Evolutionary conservation across 129 eudicot genomes (phyloP).

Genomic region (Tagetes erecta): DNA sequence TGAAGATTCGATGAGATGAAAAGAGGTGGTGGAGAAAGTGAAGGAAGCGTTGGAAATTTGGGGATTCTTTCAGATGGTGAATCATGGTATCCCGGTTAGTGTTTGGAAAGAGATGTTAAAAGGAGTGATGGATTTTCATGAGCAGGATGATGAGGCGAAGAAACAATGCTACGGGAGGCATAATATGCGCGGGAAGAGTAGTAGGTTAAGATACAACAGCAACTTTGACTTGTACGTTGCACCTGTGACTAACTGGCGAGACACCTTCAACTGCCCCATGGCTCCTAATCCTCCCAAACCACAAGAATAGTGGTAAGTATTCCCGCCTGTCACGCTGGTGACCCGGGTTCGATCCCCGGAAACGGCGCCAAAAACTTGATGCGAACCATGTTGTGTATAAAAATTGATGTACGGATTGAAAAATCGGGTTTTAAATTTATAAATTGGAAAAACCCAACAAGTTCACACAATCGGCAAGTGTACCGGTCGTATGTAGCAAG

Average conservation of each 20-base stretch:
- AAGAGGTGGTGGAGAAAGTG: too few species aligned
- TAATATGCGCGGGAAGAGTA: not conserved
- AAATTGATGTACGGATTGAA: too few species aligned
- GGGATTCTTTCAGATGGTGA: too few species aligned
- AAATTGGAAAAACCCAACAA: too few species aligned
- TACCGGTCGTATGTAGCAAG: too few species aligned
- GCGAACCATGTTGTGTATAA: too few species aligned
- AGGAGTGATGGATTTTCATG: slow-evolving; percentile 27
- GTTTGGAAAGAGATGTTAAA: slow-evolving; percentile 28
- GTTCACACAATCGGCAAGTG: too few species aligned
- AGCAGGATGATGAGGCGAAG: slow-evolving; percentile 27
- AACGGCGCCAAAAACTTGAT: slow-evolving; percentile 39
- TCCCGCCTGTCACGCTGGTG: slow-evolving; percentile 97
- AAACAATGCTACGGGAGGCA: slow-evolving; percentile 44
- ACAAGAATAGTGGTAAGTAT: slow-evolving; percentile 69
- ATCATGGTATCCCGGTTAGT: too few species aligned
- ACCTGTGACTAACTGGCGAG: slow-evolving; percentile 24
- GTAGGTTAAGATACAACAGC: slow-evolving; percentile 36
- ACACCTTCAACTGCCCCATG: slow-evolving; percentile 16
- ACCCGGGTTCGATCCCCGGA: slow-evolving; percentile 96
- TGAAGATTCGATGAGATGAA: too few species aligned
- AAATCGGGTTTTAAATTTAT: too few species aligned
- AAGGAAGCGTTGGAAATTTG: too few species aligned
- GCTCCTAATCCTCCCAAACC: slow-evolving; percentile 26
- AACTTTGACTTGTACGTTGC: slow-evolving; percentile 35